These are phyloP conservation scores for Gyrodon lividus DNA, from an alignment of 768 basidiomycete genomes.

Conservation along the genomic window DNA sequence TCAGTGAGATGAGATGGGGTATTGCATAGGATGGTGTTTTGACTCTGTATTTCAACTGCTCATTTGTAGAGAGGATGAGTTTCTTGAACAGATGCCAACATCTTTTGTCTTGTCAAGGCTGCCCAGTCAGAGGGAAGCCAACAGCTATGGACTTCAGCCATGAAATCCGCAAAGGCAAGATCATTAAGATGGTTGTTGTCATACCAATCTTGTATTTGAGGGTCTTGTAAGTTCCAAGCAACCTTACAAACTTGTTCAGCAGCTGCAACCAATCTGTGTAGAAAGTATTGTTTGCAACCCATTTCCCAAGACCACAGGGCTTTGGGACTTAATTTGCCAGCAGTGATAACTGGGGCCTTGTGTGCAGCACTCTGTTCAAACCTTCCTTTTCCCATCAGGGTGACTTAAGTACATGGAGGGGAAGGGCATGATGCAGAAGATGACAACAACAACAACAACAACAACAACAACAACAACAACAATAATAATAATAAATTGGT, in stretches of 20 bases:
- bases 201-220: not conserved
- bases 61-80: conserved; percentile 2
- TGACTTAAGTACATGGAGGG: too few species aligned
- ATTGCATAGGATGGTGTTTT: too few species aligned
- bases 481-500: too few species aligned
- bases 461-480: too few species aligned
- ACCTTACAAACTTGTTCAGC: not conserved
- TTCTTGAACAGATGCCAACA: too few species aligned
- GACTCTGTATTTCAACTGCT: not conserved
- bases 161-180: not conserved
- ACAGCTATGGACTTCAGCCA: not conserved
- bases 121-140: too few species aligned
- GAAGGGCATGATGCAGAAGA: too few species aligned
- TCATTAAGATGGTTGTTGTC: conserved; percentile 2
- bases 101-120: too few species aligned
- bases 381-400: not conserved
- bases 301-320: too few species aligned
- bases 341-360: not conserved
- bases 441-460: too few species aligned
- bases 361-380: not conserved
- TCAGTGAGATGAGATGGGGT: not conserved
- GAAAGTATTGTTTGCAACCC: not conserved
- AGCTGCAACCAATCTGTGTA: not conserved
- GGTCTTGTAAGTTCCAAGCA: conserved; percentile 2
- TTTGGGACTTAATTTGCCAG: not conserved